These are phyloP conservation scores for Neonectria sp. DNA, from an alignment of 2,329 filamentous ascomycete species.

Conservation along the genomic window DNA sequence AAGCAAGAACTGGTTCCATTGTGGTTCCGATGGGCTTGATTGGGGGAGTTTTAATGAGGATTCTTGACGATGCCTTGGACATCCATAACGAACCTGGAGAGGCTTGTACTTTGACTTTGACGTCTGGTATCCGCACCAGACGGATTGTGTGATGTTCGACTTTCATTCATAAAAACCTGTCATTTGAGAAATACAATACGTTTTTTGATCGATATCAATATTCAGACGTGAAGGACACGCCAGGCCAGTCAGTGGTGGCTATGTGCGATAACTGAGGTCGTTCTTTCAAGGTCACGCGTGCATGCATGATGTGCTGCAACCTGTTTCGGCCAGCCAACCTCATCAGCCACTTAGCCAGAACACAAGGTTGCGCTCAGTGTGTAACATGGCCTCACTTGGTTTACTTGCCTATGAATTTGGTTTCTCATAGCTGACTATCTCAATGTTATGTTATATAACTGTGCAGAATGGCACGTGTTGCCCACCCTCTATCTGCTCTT, in stretches of 20 bases:
- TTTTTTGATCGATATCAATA: not conserved
- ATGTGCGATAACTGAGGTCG: not conserved
- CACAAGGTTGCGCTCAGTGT: not conserved
- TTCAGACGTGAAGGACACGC: not conserved
- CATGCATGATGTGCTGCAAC: not conserved
- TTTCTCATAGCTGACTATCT: not conserved
- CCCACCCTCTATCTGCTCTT: not conserved
- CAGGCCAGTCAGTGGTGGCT: not conserved
- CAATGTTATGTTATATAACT: not conserved
- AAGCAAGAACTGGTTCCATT: not conserved
- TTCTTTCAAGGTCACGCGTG: not conserved
- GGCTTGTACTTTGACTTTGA: constrained; percentile 7
- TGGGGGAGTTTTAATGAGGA: constrained; percentile 14
- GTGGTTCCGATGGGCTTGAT: not conserved
- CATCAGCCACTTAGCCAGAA: not conserved
- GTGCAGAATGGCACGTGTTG: not conserved
- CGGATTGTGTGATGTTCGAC: constrained; percentile 10
- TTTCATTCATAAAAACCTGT: constrained; percentile 13
- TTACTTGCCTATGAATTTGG: not conserved
- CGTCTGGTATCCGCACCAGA: constrained; percentile 1
- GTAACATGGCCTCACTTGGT: not conserved
- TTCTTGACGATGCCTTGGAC: constrained; percentile 10
- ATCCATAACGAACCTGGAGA: constrained; percentile 11
- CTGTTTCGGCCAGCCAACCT: not conserved
- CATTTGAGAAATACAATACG: not conserved